phyloP scores from a whole-genome alignment of 805 yeast species.

The Cephaloascus albidus region DNA sequence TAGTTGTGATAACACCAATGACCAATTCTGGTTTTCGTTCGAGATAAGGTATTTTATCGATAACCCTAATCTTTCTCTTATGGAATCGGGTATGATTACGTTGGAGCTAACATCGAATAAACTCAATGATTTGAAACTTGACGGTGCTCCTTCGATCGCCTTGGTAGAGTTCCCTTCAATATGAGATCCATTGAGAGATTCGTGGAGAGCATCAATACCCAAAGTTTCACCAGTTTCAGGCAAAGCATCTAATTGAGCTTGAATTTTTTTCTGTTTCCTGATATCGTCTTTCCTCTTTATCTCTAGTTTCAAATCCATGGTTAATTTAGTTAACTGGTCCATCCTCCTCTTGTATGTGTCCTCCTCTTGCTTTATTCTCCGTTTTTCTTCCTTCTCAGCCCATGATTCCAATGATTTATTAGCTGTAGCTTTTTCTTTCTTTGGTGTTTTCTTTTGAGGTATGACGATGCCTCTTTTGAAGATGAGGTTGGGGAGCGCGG shows the following conservation, averaged over 20 bases:
- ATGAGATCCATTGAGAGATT: background rate
- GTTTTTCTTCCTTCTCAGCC: conserved; percentile 14
- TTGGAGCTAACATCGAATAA: conserved; percentile 15
- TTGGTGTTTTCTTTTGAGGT: background rate
- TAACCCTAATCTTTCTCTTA: conserved; percentile 27
- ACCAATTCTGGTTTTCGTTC: conserved; percentile 35
- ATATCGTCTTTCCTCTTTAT: conserved; percentile 8
- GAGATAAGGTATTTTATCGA: conserved; percentile 28
- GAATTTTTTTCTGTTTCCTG: conserved; percentile 4
- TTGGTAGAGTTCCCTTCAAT: conserved; percentile 4
- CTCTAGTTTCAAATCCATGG: conserved; percentile 16
- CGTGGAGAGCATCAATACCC: conserved; percentile 1
- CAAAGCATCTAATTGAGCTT: conserved; percentile 12
- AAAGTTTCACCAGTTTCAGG: conserved; percentile 10
- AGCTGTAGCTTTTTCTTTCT: background rate
- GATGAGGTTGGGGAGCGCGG: too few species aligned
- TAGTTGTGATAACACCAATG: conserved; percentile 30
- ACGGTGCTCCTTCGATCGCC: background rate
- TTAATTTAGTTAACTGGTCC: conserved; percentile 17
- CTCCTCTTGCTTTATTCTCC: conserved; percentile 12
- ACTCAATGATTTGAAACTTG: conserved; percentile 7
- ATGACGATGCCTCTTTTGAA: too few species aligned
- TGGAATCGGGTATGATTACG: conserved; percentile 21
- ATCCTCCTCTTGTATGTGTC: conserved; percentile 13
- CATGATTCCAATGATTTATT: too few species aligned